A percentile compares a stretch with the other conserved stretches of the same genome.
These are phyloP conservation scores for Xerocomus nothofagi DNA, from an alignment of 1,284 basidiomycete species.

Conservation along the genomic window DNA sequence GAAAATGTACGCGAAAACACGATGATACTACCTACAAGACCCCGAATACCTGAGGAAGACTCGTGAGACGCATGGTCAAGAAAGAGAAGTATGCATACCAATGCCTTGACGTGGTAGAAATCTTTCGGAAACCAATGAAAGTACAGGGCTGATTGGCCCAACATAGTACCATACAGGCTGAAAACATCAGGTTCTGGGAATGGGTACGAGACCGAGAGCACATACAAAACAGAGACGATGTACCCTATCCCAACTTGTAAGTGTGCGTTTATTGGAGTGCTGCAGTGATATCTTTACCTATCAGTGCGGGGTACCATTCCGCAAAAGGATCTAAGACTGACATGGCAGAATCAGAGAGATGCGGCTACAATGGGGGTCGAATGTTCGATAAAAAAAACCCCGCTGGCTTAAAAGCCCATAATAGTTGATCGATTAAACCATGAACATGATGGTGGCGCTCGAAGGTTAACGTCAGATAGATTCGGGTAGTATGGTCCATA, in stretches of 20 bases:
- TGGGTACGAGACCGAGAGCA: background rate
- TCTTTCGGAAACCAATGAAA: slow-evolving; percentile 5
- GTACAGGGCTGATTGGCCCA: slow-evolving; percentile 10
- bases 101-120: background rate
- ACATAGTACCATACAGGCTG: slow-evolving; percentile 10
- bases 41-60: slow-evolving; percentile 1
- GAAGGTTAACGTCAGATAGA: too few relatives aligned
- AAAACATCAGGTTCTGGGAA: background rate
- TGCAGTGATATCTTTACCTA: slow-evolving; percentile 1
- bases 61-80: background rate
- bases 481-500: too few relatives aligned
- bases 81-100: background rate
- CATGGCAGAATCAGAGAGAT: too few relatives aligned
- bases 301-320: slow-evolving; percentile 7
- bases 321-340: too few relatives aligned
- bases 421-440: too few relatives aligned
- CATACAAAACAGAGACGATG: slow-evolving; percentile 6
- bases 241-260: slow-evolving; percentile 2
- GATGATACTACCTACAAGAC: slow-evolving; percentile 4
- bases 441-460: too few relatives aligned
- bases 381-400: too few relatives aligned
- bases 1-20: background rate
- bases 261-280: background rate
- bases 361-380: too few relatives aligned
- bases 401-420: too few relatives aligned